Conservation (phyloP, 345 rosid species). For the Alliaria petiolata region DNA sequence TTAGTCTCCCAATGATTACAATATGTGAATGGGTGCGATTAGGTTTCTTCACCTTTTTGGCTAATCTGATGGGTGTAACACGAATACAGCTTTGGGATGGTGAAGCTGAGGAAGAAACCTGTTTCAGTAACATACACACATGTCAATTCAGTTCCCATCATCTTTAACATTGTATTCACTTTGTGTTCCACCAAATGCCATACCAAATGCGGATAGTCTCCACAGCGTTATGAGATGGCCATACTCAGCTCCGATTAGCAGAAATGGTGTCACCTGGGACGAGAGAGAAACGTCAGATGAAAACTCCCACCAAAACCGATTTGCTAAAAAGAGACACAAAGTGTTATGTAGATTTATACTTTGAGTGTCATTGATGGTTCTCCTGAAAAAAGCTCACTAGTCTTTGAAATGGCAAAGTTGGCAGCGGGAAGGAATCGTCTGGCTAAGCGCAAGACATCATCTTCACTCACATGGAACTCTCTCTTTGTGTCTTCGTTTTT, state of each 20-base stretch:
- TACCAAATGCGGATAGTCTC: constrained; percentile 75
- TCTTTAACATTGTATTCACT: not conserved
- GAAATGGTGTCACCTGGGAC: constrained; percentile 72
- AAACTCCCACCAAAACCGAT: not conserved
- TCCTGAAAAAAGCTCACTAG: constrained; percentile 75
- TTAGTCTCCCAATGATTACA: not conserved
- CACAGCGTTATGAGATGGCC: constrained; percentile 75
- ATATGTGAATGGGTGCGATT: not conserved
- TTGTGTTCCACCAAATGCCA: constrained; percentile 16
- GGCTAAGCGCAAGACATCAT: constrained; percentile 59
- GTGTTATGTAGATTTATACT: constrained; percentile 33
- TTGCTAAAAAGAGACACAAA: not conserved
- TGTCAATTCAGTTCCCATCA: not conserved
- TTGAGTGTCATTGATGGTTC: constrained; percentile 93
- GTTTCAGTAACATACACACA: constrained; percentile 29
- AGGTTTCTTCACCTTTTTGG: constrained; percentile 46
- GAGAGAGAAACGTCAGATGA: constrained; percentile 4
- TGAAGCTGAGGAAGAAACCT: constrained; percentile 87
- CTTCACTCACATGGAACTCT: constrained; percentile 59
- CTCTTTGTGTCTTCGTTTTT: constrained; percentile 38
- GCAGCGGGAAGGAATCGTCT: constrained; percentile 67
- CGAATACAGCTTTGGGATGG: constrained; percentile 68
- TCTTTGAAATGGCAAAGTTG: constrained; percentile 69
- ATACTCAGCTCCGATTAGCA: constrained; percentile 85
- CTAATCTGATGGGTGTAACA: constrained; percentile 56